A percentile compares a stretch with the other conserved stretches of the same genome.
These are phyloP conservation scores for Monilinia aucupariae DNA, from an alignment of 2,329 filamentous ascomycete genomes.

Conservation along the genomic window DNA sequence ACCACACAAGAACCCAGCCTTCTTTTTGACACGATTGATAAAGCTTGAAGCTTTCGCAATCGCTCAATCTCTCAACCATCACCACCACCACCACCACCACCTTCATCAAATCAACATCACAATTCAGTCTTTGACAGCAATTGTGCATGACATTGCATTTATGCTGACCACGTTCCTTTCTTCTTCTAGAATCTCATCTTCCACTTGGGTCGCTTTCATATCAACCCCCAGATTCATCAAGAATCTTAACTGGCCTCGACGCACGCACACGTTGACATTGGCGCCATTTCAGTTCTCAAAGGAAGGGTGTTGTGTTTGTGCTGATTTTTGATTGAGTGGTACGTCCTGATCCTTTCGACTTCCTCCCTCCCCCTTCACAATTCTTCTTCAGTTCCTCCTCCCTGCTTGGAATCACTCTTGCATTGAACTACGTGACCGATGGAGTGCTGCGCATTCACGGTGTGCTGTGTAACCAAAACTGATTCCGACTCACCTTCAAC, in stretches of 20 bases:
- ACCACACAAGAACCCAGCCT: constrained; percentile 22
- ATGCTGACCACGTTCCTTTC: constrained; percentile 24
- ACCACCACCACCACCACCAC: too few relatives aligned
- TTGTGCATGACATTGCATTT: constrained; percentile 19
- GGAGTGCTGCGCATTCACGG: constrained; percentile 11
- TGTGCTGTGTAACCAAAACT: constrained; percentile 4
- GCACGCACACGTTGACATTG: constrained; percentile 14
- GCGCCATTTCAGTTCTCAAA: constrained; percentile 23
- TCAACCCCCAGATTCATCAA: constrained; percentile 26
- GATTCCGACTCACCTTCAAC: background rate
- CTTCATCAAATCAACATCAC: too few relatives aligned
- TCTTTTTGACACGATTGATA: constrained; percentile 24
- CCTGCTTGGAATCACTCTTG: background rate
- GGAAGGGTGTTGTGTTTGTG: constrained; percentile 19
- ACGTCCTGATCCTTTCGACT: too few relatives aligned
- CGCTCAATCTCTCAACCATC: constrained; percentile 14
- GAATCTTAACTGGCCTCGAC: constrained; percentile 20
- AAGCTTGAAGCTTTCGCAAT: constrained; percentile 25
- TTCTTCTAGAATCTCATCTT: constrained; percentile 23
- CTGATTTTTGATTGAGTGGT: constrained; percentile 23
- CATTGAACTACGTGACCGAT: background rate
- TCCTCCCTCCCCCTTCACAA: too few relatives aligned
- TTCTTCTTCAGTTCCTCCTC: background rate
- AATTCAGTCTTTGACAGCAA: constrained; percentile 9
- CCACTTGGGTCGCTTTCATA: constrained; percentile 20